Percentiles rank a stretch among this genome's conserved stretches.
phyloP scores from a whole-genome alignment of 106 monocot genomes.

The Vanilla planifolia region DNA sequence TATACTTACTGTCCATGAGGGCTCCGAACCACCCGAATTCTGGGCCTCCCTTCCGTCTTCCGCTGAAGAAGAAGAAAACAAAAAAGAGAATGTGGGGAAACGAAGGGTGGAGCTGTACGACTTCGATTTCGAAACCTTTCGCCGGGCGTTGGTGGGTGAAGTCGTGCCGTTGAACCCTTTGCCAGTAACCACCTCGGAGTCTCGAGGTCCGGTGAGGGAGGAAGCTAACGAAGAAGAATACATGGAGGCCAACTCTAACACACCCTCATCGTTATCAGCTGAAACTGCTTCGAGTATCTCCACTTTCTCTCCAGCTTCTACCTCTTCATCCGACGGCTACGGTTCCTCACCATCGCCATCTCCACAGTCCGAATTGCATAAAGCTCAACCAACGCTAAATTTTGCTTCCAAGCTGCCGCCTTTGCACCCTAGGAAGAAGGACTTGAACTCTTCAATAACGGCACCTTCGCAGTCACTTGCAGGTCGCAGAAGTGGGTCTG shows the following conservation, averaged over 20 bases:
- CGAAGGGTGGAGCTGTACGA: slow-evolving; percentile 51
- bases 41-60: slow-evolving; percentile 14
- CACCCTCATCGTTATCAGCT: slow-evolving; percentile 39
- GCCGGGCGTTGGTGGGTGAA: slow-evolving; percentile 33
- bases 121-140: slow-evolving; percentile 71
- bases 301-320: slow-evolving; percentile 48
- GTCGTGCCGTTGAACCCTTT: slow-evolving; percentile 16
- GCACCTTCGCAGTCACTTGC: slow-evolving; percentile 18
- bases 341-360: slow-evolving; percentile 27
- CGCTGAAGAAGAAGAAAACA: background rate
- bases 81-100: no score
- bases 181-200: background rate
- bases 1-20: slow-evolving; percentile 38
- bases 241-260: slow-evolving; percentile 7
- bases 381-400: background rate
- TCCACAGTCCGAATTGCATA: slow-evolving; percentile 16
- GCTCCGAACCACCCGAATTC: slow-evolving; percentile 42
- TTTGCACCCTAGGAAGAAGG: slow-evolving; percentile 19
- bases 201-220: slow-evolving; percentile 12
- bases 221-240: slow-evolving; percentile 22
- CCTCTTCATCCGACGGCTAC: slow-evolving; percentile 51
- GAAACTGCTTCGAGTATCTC: slow-evolving; percentile 26
- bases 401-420: slow-evolving; percentile 10
- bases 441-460: background rate
- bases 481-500: slow-evolving; percentile 23